A percentile compares a stretch with the other conserved stretches of the same genome.
Evolutionary conservation across 176 grass and related monocot species (phyloP).

Genomic region (Cenchrus americanus): DNA sequence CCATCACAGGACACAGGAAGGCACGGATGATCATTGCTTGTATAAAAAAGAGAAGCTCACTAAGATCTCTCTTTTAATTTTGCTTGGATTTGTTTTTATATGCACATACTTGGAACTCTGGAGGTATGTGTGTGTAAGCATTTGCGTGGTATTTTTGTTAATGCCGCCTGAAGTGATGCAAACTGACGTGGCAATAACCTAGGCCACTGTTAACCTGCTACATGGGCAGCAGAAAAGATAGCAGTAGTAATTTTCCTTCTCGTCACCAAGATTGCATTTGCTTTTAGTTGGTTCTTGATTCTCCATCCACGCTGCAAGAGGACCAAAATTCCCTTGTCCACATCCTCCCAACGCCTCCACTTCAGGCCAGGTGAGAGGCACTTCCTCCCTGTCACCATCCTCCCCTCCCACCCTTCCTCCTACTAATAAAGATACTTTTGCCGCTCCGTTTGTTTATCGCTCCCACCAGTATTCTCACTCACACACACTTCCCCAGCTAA

Average conservation of each 20-base stretch:
- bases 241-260: neutral
- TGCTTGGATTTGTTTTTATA: neutral
- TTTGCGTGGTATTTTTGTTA: conserved; percentile 8
- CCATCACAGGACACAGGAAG: conserved; percentile 20
- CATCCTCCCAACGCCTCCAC: conserved; percentile 28
- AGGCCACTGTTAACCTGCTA: neutral
- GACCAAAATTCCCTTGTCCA: conserved; percentile 49
- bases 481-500: conserved; percentile 76
- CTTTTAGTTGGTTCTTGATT: conserved; percentile 48
- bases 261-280: neutral
- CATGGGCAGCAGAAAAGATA: neutral
- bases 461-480: conserved; percentile 36
- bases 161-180: conserved; percentile 43
- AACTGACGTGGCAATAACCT: neutral
- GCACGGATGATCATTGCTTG: conserved; percentile 1
- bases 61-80: neutral
- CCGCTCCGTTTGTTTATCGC: conserved; percentile 35
- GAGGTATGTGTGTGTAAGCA: neutral
- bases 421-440: conserved; percentile 56
- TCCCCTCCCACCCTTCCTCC: conserved; percentile 21
- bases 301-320: conserved; percentile 50
- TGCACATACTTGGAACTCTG: neutral
- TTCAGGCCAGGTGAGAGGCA: conserved; percentile 44
- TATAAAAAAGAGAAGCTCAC: neutral
- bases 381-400: conserved; percentile 78